Evolutionary conservation across 2,329 filamentous ascomycete species (phyloP).

Genomic region (Ophidiomyces ophidiicola): DNA sequence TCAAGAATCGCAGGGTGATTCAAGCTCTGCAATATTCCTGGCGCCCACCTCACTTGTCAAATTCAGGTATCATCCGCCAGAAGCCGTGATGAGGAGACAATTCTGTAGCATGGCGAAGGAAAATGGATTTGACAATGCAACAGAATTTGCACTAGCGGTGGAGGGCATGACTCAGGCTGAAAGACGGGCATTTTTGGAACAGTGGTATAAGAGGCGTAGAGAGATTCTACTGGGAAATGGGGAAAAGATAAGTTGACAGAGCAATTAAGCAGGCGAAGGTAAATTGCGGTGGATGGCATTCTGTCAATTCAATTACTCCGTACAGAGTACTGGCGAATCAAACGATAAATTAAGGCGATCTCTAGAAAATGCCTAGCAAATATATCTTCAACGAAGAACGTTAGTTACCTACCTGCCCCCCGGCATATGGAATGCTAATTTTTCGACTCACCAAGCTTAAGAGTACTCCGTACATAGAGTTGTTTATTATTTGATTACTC

Average conservation of each 20-base stretch:
- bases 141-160: constrained; percentile 78
- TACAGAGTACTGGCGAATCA: too few species aligned
- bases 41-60: constrained; percentile 29
- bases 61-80: constrained; percentile 59
- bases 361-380: too few species aligned
- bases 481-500: too few species aligned
- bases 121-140: constrained; percentile 63
- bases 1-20: constrained; percentile 18
- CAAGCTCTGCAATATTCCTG: constrained; percentile 11
- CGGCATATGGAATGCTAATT: too few species aligned
- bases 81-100: constrained; percentile 62
- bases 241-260: not conserved
- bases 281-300: too few species aligned
- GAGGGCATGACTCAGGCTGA: constrained; percentile 82
- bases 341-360: not conserved
- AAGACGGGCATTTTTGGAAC: constrained; percentile 62
- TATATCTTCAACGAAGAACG: too few species aligned
- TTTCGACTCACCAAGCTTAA: too few species aligned
- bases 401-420: too few species aligned
- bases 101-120: constrained; percentile 81
- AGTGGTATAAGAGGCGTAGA: constrained; percentile 62
- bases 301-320: too few species aligned
- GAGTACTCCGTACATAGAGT: too few species aligned
- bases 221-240: constrained; percentile 29
- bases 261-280: not conserved